Base-by-base conservation (phyloP, 208 protist genomes). In the Crithidia brevicula region DNA sequence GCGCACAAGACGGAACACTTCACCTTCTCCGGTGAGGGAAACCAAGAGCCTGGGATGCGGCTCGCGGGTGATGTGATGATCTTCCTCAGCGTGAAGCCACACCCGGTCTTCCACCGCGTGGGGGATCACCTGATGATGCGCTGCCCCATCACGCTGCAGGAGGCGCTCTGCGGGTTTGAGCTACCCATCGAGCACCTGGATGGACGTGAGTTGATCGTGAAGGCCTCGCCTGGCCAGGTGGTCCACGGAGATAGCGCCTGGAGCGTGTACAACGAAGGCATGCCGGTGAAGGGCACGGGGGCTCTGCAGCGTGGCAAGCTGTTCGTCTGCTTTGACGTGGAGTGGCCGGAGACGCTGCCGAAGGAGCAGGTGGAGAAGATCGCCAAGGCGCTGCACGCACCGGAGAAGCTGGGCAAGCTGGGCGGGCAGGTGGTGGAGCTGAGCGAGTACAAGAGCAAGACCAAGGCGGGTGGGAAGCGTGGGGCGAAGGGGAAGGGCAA, bases 21-120 rank as follows among this genome's bases (percentile, higher is more conserved):
- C 46, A 77, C 72, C 16, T 99, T 99, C 71, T 53, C 65, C 11
- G 97, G 97, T 16, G 98, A 99, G 74, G 98, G 95, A 50, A 94
- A 99, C 47, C 91, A 99, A 67, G 66, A 81, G 45, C 92, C 91
- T 2, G 91, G 86, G 34, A 72, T 97, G 45, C 72, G 79, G 0
- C 67, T 92, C 8, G 83, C 98, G 43, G 98, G 98, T 18, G 98
- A 99, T 71, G 89, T 99, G 49, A 78, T 99, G 33, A 95, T 99
- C 57, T 84, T 99, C 7, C 61, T 99, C 1, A 65, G 87, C 15
- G 78, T 98, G 67, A 92, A 96, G 66, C 70, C 89, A 53, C 98
- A 99, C 76, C 47, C 79, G 23, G 28, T 88, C 13, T 99, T 99
- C 72, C 71, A 83, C 16, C 88, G 98, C 51, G 64, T 97, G 3